Evolutionary conservation across 257 asterid genomes (phyloP).

Genomic region (Nicotiana tabacum): DNA sequence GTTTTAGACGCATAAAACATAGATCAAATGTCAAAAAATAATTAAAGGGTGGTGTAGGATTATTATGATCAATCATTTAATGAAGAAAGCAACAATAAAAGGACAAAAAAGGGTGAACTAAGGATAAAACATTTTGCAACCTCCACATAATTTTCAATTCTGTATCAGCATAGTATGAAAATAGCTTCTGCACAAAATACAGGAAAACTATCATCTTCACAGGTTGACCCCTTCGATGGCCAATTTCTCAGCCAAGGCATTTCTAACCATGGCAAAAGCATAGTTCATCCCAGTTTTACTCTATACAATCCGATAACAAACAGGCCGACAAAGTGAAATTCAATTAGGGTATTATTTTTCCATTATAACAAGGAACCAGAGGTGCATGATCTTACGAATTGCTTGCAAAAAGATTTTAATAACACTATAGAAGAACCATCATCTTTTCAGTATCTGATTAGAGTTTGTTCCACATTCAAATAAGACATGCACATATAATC

Average conservation of each 20-base stretch:
- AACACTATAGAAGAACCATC: background rate
- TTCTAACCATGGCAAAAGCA: background rate
- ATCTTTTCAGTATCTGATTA: background rate
- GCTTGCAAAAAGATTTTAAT: background rate
- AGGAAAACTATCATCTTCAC: background rate
- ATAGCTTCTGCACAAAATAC: background rate
- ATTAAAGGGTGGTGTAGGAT: background rate
- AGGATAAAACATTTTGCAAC: background rate
- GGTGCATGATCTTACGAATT: background rate
- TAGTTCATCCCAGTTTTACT: background rate
- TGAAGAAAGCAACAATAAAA: background rate
- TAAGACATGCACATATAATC: background rate
- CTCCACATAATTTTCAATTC: constrained; percentile 1
- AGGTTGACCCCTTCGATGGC: background rate
- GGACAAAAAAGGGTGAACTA: background rate
- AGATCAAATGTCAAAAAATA: background rate
- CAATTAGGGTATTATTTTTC: background rate
- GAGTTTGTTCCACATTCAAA: background rate
- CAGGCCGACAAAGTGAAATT: background rate
- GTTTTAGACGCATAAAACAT: background rate
- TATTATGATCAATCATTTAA: constrained; percentile 3
- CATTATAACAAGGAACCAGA: background rate
- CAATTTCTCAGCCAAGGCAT: background rate
- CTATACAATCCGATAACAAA: background rate
- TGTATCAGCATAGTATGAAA: background rate